phyloP scores from a whole-genome alignment of 805 yeast genomes.

The Nakazawaea ambrosiae region DNA sequence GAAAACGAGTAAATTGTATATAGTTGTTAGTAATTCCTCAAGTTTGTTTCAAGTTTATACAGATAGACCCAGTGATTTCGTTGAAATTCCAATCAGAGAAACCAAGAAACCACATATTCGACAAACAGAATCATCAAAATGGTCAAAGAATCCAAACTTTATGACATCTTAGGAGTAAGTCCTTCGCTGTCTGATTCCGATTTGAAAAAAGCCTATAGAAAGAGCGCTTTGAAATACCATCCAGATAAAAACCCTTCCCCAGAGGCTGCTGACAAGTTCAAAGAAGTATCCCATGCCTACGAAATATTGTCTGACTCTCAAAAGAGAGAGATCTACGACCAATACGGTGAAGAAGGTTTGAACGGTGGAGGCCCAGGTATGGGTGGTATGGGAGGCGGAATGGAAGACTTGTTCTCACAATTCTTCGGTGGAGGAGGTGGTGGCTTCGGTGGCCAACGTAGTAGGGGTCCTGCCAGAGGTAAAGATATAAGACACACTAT shows the following conservation, averaged over 20 bases:
- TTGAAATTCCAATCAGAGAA: no score
- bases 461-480: constrained; percentile 82
- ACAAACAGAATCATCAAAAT: no score
- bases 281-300: constrained; percentile 81
- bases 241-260: constrained; percentile 80
- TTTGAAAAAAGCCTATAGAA: constrained; percentile 77
- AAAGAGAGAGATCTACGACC: constrained; percentile 85
- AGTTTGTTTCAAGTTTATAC: no score
- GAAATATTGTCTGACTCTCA: constrained; percentile 83
- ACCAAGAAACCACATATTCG: no score
- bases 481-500: constrained; percentile 88
- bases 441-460: constrained; percentile 57
- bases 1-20: no score
- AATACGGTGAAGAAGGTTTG: constrained; percentile 89
- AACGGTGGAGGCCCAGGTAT: constrained; percentile 67
- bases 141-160: constrained; percentile 78
- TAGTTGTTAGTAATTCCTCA: no score
- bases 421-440: constrained; percentile 63
- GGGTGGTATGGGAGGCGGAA: constrained; percentile 46
- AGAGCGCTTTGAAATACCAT: constrained; percentile 72
- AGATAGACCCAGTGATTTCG: no score
- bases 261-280: constrained; percentile 94
- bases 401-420: constrained; percentile 49
- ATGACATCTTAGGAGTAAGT: constrained; percentile 67
- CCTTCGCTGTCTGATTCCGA: constrained; percentile 63